Conservation (phyloP, 2,329 filamentous ascomycete species). For the Capronia epimyces region DNA sequence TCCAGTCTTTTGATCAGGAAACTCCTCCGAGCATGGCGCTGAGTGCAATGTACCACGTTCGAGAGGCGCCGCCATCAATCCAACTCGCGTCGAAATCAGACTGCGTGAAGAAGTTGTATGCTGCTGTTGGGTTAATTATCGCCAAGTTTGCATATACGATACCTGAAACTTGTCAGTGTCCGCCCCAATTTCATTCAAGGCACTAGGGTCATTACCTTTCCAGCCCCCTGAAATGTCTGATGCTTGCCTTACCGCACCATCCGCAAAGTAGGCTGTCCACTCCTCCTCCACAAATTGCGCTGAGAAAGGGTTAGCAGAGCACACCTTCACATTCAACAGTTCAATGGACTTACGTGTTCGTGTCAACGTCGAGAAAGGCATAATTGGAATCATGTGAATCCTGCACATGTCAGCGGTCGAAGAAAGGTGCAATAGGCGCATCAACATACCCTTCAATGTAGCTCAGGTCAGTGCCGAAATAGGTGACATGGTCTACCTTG, state of each 20-base stretch:
- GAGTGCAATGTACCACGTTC: conserved; percentile 80
- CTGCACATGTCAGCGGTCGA: conserved; percentile 39
- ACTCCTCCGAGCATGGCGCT: conserved; percentile 57
- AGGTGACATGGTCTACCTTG: conserved; percentile 89
- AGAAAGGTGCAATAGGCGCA: conserved; percentile 8
- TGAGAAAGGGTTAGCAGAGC: conserved; percentile 18
- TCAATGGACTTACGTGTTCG: conserved; percentile 43
- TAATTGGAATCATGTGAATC: conserved; percentile 77
- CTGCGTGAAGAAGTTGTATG: conserved; percentile 70
- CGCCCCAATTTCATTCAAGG: not conserved
- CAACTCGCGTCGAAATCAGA: conserved; percentile 60
- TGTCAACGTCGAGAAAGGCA: conserved; percentile 62
- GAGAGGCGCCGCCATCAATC: conserved; percentile 69
- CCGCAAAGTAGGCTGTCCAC: conserved; percentile 72
- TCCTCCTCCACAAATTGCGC: conserved; percentile 70
- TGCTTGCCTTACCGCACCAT: conserved; percentile 56
- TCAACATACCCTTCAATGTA: conserved; percentile 56
- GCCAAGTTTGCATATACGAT: conserved; percentile 79
- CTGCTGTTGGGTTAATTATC: conserved; percentile 62
- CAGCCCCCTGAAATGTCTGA: conserved; percentile 64
- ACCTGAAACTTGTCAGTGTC: conserved; percentile 34
- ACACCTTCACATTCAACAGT: not conserved
- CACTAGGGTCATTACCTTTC: conserved; percentile 48
- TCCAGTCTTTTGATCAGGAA: conserved; percentile 6
- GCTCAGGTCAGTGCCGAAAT: conserved; percentile 69